Evolutionary conservation across 192 early-diverging fungal species (phyloP), one percentile per base, ranked within the genome.

Genomic region (Coemansia sp.): DNA sequence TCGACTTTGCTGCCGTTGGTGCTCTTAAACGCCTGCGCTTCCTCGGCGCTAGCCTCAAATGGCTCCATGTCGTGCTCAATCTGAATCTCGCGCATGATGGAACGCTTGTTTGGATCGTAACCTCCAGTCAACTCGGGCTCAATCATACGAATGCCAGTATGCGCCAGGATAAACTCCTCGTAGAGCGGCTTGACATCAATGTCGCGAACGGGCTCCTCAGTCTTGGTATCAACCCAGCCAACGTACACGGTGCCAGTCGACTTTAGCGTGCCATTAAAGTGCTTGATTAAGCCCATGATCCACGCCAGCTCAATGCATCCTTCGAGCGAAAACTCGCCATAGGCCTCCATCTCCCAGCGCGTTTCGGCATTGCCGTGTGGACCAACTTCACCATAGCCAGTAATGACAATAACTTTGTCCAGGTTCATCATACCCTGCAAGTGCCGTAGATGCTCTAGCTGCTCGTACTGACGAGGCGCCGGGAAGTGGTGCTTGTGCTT

Each of bases 301-400:
- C 95, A 95, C 8, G 94, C 93, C 90, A 97, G 89, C 84, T 97
- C 95, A 73, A 97, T 95, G 70, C 92, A 94, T n/a, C 95, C 68
- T 9, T 75, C 73, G 29, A 58, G 61, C 2, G 73, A 48, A 5
- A 75, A 68, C 38, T 75, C 64, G 68, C 93, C 94, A 58, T 87
- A 83, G 56, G 93, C 88, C 79, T 97, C 95, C 87, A 97, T 94
- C 77, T 97, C 95, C 95, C 95, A 97, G 68, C 95, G 92, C 58
- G 95, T 97, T 64, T 93, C 88, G 10, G 90, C 84, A 61, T 90
- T 90, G 82, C 95, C 95, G 75, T 89, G 95, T 7, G 95, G 95
- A 7, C 93, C 88, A 20, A 97, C 94, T 72, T 97, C 95, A 74
- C 91, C 90, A 74, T 94, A 97, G 61, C 95, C 95, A 64, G 92